Conservation (phyloP, 169 alveolate genomes). For the Babesia microti region DNA sequence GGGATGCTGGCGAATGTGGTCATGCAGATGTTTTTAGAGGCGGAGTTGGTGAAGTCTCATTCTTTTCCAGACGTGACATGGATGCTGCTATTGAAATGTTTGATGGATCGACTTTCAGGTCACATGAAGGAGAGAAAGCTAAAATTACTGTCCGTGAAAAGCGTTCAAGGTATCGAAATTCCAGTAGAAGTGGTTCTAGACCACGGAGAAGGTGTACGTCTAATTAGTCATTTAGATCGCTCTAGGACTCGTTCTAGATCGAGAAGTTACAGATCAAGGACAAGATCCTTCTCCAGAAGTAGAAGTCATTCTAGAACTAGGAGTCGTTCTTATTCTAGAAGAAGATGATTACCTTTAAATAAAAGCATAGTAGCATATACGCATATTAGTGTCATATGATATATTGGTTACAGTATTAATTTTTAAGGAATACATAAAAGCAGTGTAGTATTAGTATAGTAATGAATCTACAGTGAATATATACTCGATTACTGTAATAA, state of each 20-base stretch:
- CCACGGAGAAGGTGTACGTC: constrained; percentile 23
- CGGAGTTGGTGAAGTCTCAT: constrained; percentile 76
- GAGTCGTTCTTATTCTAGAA: constrained; percentile 30
- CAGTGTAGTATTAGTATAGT: too few relatives aligned
- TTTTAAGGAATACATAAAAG: too few relatives aligned
- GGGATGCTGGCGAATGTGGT: constrained; percentile 79
- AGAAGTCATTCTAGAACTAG: constrained; percentile 29
- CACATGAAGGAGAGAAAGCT: constrained; percentile 72
- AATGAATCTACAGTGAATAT: too few relatives aligned
- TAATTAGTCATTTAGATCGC: too few relatives aligned
- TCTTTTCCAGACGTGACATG: constrained; percentile 69
- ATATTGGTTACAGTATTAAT: too few relatives aligned
- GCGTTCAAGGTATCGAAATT: constrained; percentile 34
- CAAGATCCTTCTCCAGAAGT: constrained; percentile 23
- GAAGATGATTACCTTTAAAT: background rate
- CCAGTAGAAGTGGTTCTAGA: constrained; percentile 17
- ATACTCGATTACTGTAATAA: too few relatives aligned
- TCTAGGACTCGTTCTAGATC: too few relatives aligned
- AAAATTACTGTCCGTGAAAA: constrained; percentile 65
- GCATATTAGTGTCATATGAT: too few relatives aligned
- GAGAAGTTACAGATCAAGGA: constrained; percentile 25
- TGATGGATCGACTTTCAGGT: constrained; percentile 69
- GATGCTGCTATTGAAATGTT: constrained; percentile 68
- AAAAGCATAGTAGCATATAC: too few relatives aligned
- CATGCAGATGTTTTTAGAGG: constrained; percentile 77